These are phyloP conservation scores for Penicillium janthinellum DNA, from an alignment of 2,329 filamentous ascomycete genomes.

Conservation along the genomic window DNA sequence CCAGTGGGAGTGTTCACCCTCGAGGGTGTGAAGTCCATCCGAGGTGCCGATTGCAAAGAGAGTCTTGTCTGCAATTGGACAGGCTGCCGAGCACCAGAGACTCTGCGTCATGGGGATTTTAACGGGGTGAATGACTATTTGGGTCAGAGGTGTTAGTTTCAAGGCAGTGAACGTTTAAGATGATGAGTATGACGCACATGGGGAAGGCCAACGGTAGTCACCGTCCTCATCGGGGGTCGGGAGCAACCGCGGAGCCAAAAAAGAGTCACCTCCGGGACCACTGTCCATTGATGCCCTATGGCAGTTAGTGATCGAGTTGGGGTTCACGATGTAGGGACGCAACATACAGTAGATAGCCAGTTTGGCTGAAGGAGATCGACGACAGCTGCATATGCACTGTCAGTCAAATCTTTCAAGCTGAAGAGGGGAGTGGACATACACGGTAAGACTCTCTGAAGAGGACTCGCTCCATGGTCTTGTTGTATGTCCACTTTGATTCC, in stretches of 20 bases:
- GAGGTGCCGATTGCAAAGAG: slow-evolving; percentile 44
- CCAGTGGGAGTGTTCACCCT: slow-evolving; percentile 33
- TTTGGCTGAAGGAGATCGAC: slow-evolving; percentile 40
- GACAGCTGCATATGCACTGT: slow-evolving; percentile 30
- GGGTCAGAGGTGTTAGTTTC: background rate
- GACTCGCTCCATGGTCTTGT: slow-evolving; percentile 36
- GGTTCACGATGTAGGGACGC: background rate
- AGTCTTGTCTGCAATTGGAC: slow-evolving; percentile 32
- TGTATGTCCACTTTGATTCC: slow-evolving; percentile 36
- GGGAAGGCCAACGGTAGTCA: slow-evolving; percentile 35
- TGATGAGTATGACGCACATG: slow-evolving; percentile 24
- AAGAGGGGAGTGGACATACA: slow-evolving; percentile 22
- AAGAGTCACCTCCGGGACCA: slow-evolving; percentile 35
- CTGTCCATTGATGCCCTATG: slow-evolving; percentile 42
- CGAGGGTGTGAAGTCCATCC: slow-evolving; percentile 38
- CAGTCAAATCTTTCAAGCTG: background rate
- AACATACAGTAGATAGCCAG: slow-evolving; percentile 38
- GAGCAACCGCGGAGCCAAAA: slow-evolving; percentile 34
- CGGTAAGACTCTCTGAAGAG: slow-evolving; percentile 37
- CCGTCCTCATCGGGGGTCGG: slow-evolving; percentile 36
- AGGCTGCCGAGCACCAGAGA: slow-evolving; percentile 42
- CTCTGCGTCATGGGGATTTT: slow-evolving; percentile 32
- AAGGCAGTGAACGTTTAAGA: too few species aligned
- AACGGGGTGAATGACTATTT: slow-evolving; percentile 30
- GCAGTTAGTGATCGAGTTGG: slow-evolving; percentile 22